Evolutionary conservation across 257 asterid species (phyloP), one percentile per base, ranked within the genome.

Genomic region (Asclepias syriaca): DNA sequence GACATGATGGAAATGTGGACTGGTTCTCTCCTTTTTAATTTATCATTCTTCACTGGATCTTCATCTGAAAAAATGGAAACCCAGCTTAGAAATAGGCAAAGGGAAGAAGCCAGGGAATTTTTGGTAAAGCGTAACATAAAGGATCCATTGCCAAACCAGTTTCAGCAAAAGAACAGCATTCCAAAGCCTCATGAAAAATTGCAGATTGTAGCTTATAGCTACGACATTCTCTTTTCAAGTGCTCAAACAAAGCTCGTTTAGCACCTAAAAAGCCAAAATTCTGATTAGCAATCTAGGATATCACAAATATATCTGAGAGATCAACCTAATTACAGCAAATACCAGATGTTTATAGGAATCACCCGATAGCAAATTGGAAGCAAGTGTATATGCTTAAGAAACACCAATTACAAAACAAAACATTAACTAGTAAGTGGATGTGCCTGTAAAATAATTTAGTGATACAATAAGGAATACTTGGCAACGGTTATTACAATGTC

Each of bases 211-310:
- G 86, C 78, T 83, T 88, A 79, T 86, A 88, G 74, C 75, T 85
- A 71, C 77, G 87, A 77, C 92, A 88, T 86, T 95, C 96, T 75
- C 81, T 82, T 82, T 83, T 88, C 84, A 95, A 72, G 81, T 95
- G 97, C 71, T 82, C 67, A 53, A 16, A 75, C 66, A 94, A 85
- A 74, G 92, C 89, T 81, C 80, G 88, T 74, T 80, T 79, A 61
- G 98, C 90, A 81, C 85, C 99, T 95, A 69, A 53, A 70, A 77
- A 59, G 45, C 57, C 83, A 78, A 81, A 63, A 13, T 68, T 75
- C 61, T 69, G 2, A n/a, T 61, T 56, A 16, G 65, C 73, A 61
- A 63, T 48, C 65, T 76, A 69, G 59, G 74, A 46, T 68, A 45
- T 13, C 65, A 63, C 18, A 39, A 21, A 60, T 32, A 43, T 43